These are phyloP conservation scores for Leccinum sublutescens DNA, from an alignment of 768 basidiomycete genomes.

Conservation along the genomic window DNA sequence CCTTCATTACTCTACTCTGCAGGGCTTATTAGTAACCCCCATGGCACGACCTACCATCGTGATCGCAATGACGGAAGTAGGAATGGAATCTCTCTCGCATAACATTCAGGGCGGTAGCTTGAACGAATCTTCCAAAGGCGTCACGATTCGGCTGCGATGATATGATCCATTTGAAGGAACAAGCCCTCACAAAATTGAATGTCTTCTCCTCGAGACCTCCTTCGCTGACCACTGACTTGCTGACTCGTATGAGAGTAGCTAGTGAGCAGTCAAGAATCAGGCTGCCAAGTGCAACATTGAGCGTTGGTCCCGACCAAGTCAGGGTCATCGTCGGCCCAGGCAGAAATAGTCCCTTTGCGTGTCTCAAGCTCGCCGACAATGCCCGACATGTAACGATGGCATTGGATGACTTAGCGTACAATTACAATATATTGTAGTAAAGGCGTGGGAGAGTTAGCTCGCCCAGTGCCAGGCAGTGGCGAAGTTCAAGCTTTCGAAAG, in stretches of 20 bases:
- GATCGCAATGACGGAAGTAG: not conserved
- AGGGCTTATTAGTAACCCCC: not conserved
- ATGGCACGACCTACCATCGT: not conserved
- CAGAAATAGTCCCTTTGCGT: no score
- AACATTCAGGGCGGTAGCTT: not conserved
- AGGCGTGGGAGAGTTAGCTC: no score
- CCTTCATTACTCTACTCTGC: not conserved
- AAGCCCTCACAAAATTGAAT: not conserved
- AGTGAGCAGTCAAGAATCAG: no score
- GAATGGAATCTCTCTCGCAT: slow-evolving; percentile 9
- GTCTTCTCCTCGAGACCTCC: not conserved
- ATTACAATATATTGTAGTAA: no score
- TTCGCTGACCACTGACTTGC: not conserved
- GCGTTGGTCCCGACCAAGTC: not conserved
- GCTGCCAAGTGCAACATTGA: not conserved
- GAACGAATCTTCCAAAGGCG: not conserved
- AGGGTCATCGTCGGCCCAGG: not conserved
- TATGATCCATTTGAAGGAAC: not conserved
- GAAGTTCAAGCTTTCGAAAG: no score
- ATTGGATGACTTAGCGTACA: no score
- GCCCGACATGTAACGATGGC: no score
- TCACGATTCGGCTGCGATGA: not conserved
- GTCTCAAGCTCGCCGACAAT: no score
- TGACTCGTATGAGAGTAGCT: no score
- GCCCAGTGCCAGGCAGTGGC: no score